Percentiles rank a stretch among this genome's conserved stretches.
Conservation (phyloP, 2,329 filamentous ascomycete genomes). For the Alternaria sp. region DNA sequence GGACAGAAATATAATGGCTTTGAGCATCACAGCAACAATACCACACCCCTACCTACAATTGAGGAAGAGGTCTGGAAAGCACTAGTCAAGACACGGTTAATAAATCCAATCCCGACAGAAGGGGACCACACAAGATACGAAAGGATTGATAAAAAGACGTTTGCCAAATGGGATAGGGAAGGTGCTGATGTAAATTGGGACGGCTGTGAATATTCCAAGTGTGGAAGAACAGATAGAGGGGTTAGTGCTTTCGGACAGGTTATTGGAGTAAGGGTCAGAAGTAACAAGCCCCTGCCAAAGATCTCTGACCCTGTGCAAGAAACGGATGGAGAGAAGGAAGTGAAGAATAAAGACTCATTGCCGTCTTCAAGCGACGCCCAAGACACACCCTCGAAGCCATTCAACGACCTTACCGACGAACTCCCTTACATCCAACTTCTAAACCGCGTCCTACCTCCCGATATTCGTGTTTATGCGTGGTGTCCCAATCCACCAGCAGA, state of each 20-base stretch:
- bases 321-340: background rate
- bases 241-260: conserved; percentile 98
- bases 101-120: conserved; percentile 54
- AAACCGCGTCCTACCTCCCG: conserved; percentile 85
- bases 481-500: conserved; percentile 79
- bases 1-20: conserved; percentile 92
- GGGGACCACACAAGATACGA: conserved; percentile 44
- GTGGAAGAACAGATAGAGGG: conserved; percentile 88
- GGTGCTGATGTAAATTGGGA: conserved; percentile 73
- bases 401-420: conserved; percentile 79
- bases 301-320: conserved; percentile 17
- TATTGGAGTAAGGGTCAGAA: conserved; percentile 81
- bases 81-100: conserved; percentile 79
- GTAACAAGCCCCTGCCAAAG: conserved; percentile 69
- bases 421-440: conserved; percentile 82
- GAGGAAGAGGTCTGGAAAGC: conserved; percentile 96
- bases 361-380: conserved; percentile 19
- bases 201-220: conserved; percentile 91
- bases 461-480: conserved; percentile 93
- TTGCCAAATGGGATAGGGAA: conserved; percentile 49
- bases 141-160: conserved; percentile 43
- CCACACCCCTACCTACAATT: conserved; percentile 76
- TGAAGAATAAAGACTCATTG: conserved; percentile 5
- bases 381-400: conserved; percentile 48
- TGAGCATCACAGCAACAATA: conserved; percentile 80